Evolutionary conservation across 2,329 filamentous ascomycete species (phyloP).

Genomic region (Berkeleyomyces basicola): DNA sequence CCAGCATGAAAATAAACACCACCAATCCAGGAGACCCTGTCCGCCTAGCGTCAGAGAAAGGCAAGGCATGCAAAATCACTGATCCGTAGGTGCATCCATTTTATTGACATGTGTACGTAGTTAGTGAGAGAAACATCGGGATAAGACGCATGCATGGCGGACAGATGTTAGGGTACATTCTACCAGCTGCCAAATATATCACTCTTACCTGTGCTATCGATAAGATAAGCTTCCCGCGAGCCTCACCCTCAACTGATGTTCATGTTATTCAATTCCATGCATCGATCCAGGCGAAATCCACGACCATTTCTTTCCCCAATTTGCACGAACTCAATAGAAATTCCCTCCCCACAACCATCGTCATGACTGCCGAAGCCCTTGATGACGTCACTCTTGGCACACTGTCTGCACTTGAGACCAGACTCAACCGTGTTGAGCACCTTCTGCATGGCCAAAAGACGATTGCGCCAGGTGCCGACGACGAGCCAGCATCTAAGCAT

Average conservation of each 20-base stretch:
- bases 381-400: constrained; percentile 39
- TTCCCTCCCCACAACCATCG: background rate
- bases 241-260: background rate
- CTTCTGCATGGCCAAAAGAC: constrained; percentile 33
- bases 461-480: constrained; percentile 16
- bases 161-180: background rate
- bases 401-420: constrained; percentile 39
- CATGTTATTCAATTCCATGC: background rate
- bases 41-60: background rate
- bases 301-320: background rate
- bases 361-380: constrained; percentile 23
- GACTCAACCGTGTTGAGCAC: constrained; percentile 43
- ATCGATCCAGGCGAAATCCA: background rate
- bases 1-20: constrained; percentile 3
- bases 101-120: background rate
- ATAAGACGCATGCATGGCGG: no score
- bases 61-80: no score
- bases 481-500: constrained; percentile 27
- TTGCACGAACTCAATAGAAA: background rate
- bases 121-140: no score
- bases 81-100: background rate
- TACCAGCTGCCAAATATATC: background rate
- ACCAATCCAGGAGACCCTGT: background rate
- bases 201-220: background rate
- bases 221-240: background rate